Conservation (phyloP, 129 eudicot species). For the Flaveria ramosissima region DNA sequence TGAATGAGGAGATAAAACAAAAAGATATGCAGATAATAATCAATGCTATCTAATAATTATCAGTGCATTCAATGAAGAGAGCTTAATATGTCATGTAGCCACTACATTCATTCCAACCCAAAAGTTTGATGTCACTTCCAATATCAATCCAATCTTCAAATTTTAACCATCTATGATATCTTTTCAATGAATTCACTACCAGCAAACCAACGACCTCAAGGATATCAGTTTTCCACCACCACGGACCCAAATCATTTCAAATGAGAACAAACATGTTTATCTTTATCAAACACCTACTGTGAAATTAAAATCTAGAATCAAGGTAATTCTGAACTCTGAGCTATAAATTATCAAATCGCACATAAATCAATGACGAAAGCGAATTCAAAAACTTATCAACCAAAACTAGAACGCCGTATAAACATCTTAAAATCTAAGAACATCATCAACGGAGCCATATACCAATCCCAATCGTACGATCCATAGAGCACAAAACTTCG, state of each 20-base stretch:
- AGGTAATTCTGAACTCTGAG: too few relatives aligned
- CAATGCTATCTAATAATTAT: background rate
- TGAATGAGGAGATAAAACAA: background rate
- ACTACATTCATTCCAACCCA: background rate
- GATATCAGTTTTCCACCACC: background rate
- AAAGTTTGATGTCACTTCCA: background rate
- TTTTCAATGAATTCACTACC: background rate
- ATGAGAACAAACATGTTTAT: background rate
- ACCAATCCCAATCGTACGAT: too few relatives aligned
- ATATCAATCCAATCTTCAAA: background rate
- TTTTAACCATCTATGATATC: background rate
- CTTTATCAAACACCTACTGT: background rate
- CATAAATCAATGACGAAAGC: background rate
- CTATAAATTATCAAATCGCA: background rate
- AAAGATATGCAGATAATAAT: too few relatives aligned
- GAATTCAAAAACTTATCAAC: constrained; percentile 2
- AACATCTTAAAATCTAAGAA: background rate
- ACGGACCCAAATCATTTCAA: background rate
- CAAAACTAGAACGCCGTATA: background rate
- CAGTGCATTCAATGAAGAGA: background rate
- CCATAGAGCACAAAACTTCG: too few relatives aligned
- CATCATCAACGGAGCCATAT: background rate
- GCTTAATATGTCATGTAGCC: background rate
- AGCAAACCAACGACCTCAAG: background rate
- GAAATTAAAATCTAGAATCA: background rate